Evolutionary conservation across 495 filamentous ascomycete genomes (phyloP).

Genomic region (Terfezia claveryi): DNA sequence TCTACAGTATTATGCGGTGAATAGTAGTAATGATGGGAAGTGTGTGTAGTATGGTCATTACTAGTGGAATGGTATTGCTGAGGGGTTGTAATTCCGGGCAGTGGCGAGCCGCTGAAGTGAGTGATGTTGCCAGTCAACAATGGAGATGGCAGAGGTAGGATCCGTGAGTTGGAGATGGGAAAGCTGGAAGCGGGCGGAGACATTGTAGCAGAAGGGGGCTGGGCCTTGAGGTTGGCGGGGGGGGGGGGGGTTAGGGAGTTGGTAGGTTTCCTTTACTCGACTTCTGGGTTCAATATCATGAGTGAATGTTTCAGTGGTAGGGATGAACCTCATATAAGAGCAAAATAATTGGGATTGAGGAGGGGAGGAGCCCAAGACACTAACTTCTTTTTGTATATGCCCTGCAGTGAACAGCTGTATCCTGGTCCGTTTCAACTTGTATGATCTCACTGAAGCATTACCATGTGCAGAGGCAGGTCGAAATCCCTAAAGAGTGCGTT

Average conservation of each 20-base stretch:
- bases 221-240: neutral
- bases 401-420: neutral
- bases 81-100: neutral
- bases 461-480: neutral
- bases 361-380: neutral
- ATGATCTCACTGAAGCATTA: neutral
- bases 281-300: neutral
- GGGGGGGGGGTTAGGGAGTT: neutral
- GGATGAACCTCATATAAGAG: neutral
- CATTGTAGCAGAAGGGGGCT: neutral
- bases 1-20: neutral
- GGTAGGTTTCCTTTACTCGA: neutral
- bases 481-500: neutral
- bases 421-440: neutral
- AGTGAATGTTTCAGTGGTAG: neutral
- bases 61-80: neutral
- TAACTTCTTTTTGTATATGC: neutral
- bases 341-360: neutral
- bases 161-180: neutral
- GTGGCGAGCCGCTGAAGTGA: neutral
- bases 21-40: neutral
- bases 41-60: neutral
- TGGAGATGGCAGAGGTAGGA: neutral
- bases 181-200: neutral
- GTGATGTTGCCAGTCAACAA: neutral